Evolutionary conservation across 345 rosid species (phyloP).

Genomic region (Sisymbrium altissimum): DNA sequence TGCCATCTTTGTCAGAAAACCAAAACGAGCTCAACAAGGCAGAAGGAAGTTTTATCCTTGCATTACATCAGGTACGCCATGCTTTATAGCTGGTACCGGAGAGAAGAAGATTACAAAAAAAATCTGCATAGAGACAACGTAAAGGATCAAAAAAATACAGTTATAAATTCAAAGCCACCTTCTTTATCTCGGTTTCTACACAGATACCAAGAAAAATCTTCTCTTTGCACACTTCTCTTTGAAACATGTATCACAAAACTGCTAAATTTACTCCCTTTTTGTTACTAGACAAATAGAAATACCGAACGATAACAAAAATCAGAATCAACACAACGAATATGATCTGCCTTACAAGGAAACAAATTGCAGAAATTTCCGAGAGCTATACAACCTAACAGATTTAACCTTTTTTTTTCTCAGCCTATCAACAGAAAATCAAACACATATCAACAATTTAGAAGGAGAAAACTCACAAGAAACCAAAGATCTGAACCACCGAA

Average conservation of each 20-base stretch:
- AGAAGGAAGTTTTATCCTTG: slow-evolving; percentile 13
- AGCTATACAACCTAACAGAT: too few species aligned
- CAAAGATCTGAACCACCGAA: neutral
- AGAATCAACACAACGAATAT: neutral
- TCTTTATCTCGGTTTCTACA: neutral
- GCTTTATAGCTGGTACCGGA: neutral
- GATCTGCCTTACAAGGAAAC: neutral
- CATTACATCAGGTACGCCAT: slow-evolving; percentile 23
- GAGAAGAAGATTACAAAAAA: neutral
- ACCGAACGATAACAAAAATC: too few species aligned
- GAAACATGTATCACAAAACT: too few species aligned
- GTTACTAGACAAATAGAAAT: too few species aligned
- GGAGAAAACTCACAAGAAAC: slow-evolving; percentile 17
- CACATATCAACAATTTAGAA: neutral
- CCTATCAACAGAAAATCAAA: neutral
- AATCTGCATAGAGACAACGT: neutral
- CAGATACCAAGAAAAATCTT: too few species aligned
- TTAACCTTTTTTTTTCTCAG: neutral
- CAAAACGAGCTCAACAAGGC: slow-evolving; percentile 20
- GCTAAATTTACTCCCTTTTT: neutral
- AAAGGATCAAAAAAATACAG: neutral
- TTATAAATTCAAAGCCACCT: neutral
- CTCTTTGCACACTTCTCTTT: too few species aligned
- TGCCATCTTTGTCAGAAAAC: slow-evolving; percentile 49
- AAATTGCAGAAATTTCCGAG: neutral